Conservation (phyloP, 2,329 filamentous ascomycete genomes). For the Phyllosticta citriasiana region DNA sequence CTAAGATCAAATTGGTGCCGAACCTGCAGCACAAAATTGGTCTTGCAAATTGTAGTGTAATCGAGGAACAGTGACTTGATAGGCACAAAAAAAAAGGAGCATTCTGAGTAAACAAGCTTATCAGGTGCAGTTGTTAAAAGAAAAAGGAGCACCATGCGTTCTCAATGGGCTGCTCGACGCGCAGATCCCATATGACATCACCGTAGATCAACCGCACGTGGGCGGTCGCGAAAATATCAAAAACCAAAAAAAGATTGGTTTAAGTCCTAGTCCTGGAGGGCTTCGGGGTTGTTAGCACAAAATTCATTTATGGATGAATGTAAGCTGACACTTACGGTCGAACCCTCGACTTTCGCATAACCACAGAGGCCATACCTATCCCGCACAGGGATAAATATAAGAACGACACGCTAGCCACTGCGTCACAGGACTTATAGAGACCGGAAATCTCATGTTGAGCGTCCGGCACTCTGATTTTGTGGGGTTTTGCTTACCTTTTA, state of each 20-base stretch:
- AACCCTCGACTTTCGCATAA: constrained; percentile 32
- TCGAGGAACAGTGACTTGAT: too few species aligned
- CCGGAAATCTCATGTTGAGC: too few species aligned
- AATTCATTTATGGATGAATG: not conserved
- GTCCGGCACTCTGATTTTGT: too few species aligned
- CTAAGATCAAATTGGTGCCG: not conserved
- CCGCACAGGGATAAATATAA: constrained; percentile 23
- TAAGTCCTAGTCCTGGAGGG: constrained; percentile 24
- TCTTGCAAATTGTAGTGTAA: too few species aligned
- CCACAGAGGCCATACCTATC: constrained; percentile 21
- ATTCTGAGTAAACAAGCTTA: too few species aligned
- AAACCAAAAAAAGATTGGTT: constrained; percentile 3
- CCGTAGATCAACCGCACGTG: too few species aligned
- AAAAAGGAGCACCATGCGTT: too few species aligned
- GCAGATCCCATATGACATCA: not conserved
- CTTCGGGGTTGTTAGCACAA: not conserved
- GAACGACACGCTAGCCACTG: constrained; percentile 31
- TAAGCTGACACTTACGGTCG: constrained; percentile 14
- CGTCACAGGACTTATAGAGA: constrained; percentile 19
- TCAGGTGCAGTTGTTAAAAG: too few species aligned
- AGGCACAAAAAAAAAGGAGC: too few species aligned
- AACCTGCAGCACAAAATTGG: not conserved
- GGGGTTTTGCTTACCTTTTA: too few species aligned
- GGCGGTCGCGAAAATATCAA: not conserved
- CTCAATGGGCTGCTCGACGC: too few species aligned